phyloP scores from a whole-genome alignment of 306 rosid genomes.

The Inga laurina region DNA sequence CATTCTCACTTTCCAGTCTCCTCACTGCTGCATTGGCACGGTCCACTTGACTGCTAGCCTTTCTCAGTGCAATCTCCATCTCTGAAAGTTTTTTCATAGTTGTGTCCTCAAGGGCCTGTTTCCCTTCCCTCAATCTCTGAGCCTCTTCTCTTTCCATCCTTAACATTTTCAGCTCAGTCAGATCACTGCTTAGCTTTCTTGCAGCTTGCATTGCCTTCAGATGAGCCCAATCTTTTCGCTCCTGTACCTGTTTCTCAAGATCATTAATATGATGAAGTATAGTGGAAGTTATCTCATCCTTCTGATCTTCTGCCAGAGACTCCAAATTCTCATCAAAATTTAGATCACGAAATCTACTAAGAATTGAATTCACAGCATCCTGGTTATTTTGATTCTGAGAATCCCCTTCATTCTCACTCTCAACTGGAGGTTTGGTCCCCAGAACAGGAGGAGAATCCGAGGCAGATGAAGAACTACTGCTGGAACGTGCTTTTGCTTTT shows the following conservation, averaged over 20 bases:
- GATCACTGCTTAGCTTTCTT: slow-evolving; percentile 63
- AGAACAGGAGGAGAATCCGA: slow-evolving; percentile 40
- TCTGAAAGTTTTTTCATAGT: slow-evolving; percentile 77
- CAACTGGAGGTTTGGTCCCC: slow-evolving; percentile 37
- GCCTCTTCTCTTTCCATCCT: slow-evolving; percentile 81
- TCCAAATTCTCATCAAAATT: slow-evolving; percentile 64
- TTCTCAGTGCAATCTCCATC: slow-evolving; percentile 74
- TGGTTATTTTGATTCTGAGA: slow-evolving; percentile 44
- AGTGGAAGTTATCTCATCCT: slow-evolving; percentile 62
- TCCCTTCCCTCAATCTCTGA: slow-evolving; percentile 65
- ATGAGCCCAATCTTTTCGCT: slow-evolving; percentile 83
- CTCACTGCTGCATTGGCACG: slow-evolving; percentile 72
- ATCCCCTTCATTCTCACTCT: slow-evolving; percentile 44
- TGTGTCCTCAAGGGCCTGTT: slow-evolving; percentile 65
- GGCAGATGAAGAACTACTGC: slow-evolving; percentile 6
- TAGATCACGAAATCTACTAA: slow-evolving; percentile 65
- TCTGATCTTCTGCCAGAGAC: slow-evolving; percentile 61
- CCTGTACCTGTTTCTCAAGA: slow-evolving; percentile 71
- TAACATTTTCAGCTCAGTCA: slow-evolving; percentile 69
- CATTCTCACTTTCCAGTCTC: slow-evolving; percentile 74
- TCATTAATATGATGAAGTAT: slow-evolving; percentile 66
- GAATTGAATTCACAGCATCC: slow-evolving; percentile 59
- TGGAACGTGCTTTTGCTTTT: slow-evolving; percentile 28
- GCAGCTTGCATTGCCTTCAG: slow-evolving; percentile 91
- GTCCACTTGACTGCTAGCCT: slow-evolving; percentile 78